phyloP scores from a whole-genome alignment of 768 basidiomycete species.

The Termitomyces sp. region DNA sequence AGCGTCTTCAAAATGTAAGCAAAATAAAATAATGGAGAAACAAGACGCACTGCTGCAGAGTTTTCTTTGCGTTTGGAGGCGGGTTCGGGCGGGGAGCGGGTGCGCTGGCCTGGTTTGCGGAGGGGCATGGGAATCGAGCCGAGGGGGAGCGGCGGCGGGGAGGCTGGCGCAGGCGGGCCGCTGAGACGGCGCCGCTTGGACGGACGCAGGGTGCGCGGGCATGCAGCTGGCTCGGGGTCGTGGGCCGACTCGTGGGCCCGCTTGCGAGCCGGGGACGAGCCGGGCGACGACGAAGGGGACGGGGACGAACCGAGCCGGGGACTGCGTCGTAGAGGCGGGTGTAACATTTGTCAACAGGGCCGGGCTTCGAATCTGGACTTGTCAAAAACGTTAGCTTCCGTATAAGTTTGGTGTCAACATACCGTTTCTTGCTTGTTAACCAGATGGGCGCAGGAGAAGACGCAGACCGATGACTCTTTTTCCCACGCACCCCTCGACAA shows the following conservation, averaged over 20 bases:
- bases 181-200: neutral
- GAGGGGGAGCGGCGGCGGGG: neutral
- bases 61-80: neutral
- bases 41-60: neutral
- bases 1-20: neutral
- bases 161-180: neutral
- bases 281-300: neutral
- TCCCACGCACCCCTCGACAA: too few relatives aligned
- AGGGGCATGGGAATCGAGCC: neutral
- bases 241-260: neutral
- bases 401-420: too few relatives aligned
- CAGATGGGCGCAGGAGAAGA: too few relatives aligned
- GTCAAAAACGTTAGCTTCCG: neutral
- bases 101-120: neutral
- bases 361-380: neutral
- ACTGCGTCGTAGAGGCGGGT: neutral
- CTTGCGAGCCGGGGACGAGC: neutral
- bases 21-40: neutral
- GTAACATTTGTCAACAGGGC: neutral
- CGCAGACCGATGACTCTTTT: too few relatives aligned
- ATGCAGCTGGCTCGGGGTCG: neutral
- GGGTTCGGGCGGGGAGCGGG: neutral
- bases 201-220: neutral
- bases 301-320: neutral
- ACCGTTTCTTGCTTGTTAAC: too few relatives aligned